Evolutionary conservation across 306 rosid species (phyloP).

Genomic region (Cicer chorassanicum): DNA sequence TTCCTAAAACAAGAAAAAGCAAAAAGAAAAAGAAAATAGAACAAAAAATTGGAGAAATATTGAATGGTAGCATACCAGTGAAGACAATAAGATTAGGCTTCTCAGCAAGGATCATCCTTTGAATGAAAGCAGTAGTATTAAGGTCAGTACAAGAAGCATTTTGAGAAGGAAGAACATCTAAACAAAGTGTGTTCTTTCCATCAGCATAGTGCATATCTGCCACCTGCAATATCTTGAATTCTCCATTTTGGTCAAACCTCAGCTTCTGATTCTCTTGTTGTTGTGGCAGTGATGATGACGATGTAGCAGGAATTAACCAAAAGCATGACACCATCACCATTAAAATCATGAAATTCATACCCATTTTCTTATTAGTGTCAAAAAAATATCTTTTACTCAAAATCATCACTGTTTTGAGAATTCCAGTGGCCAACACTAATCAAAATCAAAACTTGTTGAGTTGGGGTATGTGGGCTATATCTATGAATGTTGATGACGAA

Average conservation of each 20-base stretch:
- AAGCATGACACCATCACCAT: conserved; percentile 12
- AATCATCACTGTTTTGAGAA: conserved; percentile 37
- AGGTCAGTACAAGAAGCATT: conserved; percentile 78
- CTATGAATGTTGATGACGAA: not conserved
- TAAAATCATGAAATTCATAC: conserved; percentile 38
- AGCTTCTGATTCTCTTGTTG: conserved; percentile 50
- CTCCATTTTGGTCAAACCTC: conserved; percentile 64
- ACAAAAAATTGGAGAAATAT: not conserved
- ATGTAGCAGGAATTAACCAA: conserved; percentile 41
- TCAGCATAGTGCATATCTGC: conserved; percentile 94
- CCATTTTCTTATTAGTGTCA: conserved; percentile 34
- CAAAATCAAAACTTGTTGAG: conserved; percentile 39
- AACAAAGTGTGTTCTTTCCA: conserved; percentile 71
- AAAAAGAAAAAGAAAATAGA: not conserved
- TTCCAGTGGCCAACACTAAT: conserved; percentile 1
- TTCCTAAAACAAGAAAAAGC: conserved; percentile 9
- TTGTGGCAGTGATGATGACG: not conserved
- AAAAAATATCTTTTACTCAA: conserved; percentile 28
- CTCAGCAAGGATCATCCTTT: conserved; percentile 87
- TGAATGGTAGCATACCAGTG: conserved; percentile 70
- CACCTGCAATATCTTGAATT: conserved; percentile 89
- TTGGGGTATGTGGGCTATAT: not conserved
- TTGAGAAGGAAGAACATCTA: conserved; percentile 65
- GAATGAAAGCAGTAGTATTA: conserved; percentile 73
- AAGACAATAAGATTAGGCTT: conserved; percentile 89